Evolutionary conservation across 371 early-diverging fungal species (phyloP).

Genomic region (Funneliformis caledonium): DNA sequence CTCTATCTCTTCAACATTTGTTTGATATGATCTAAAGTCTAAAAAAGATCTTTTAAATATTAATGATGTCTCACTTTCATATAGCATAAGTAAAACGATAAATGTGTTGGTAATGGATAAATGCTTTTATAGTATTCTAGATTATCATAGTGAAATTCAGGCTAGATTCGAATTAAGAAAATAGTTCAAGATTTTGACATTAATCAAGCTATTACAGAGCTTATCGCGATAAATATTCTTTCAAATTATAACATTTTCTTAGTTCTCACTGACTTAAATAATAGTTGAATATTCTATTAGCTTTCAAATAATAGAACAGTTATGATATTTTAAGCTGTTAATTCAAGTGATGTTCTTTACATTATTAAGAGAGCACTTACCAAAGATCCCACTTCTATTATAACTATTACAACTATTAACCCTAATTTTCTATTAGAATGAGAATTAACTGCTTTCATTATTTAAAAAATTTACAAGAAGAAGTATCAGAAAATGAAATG

Average conservation of each 20-base stretch:
- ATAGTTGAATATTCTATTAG: conserved; percentile 36
- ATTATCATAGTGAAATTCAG: conserved; percentile 23
- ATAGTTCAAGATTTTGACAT: conserved; percentile 1
- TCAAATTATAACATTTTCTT: conserved; percentile 20
- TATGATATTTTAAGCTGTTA: conserved; percentile 11
- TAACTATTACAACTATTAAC: conserved; percentile 23
- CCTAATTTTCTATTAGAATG: conserved; percentile 34
- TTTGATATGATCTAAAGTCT: conserved; percentile 16
- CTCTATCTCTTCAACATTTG: conserved; percentile 1
- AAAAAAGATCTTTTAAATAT: conserved; percentile 37
- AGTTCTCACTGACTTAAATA: conserved; percentile 34
- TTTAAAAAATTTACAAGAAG: conserved; percentile 9
- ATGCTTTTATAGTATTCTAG: background rate
- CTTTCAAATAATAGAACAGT: conserved; percentile 20
- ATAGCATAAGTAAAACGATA: conserved; percentile 16
- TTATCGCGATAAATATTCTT: conserved; percentile 34
- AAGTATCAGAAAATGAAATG: conserved; percentile 22
- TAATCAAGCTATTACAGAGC: conserved; percentile 36
- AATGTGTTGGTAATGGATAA: background rate
- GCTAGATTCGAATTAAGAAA: conserved; percentile 35
- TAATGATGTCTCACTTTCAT: conserved; percentile 11
- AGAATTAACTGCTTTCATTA: conserved; percentile 31
- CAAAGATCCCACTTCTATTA: conserved; percentile 17
- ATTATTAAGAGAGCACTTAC: conserved; percentile 10
- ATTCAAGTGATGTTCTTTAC: conserved; percentile 22